These are phyloP conservation scores for Neonectria punicea DNA, from an alignment of 2,329 filamentous ascomycete genomes.

Conservation along the genomic window DNA sequence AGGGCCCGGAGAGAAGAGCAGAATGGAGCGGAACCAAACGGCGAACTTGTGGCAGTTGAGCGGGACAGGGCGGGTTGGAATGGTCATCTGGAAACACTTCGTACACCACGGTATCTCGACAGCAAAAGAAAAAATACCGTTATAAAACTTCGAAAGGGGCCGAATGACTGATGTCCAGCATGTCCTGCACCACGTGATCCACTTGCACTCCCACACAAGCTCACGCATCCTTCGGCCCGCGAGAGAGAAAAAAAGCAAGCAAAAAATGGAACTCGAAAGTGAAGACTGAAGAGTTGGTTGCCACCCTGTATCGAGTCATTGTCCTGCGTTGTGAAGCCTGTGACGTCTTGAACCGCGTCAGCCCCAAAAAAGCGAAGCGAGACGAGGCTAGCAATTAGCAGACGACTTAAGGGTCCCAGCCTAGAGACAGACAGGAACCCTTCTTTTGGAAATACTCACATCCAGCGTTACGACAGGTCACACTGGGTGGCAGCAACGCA, in stretches of 20 bases:
- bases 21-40: neutral
- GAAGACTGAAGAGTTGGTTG: no score
- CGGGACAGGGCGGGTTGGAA: neutral
- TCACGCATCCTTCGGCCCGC: neutral
- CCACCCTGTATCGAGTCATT: neutral
- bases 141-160: neutral
- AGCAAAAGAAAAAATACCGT: neutral
- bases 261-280: neutral
- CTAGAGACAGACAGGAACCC: neutral
- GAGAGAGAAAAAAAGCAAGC: neutral
- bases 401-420: neutral
- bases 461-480: neutral
- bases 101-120: neutral
- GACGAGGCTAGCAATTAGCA: no score
- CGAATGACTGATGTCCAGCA: neutral
- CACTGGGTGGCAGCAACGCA: neutral
- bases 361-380: neutral
- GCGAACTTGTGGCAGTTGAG: neutral
- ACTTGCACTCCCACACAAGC: conserved; percentile 9
- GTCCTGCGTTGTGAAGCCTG: no score
- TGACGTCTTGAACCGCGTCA: neutral
- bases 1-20: neutral
- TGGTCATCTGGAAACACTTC: neutral
- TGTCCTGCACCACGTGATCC: neutral
- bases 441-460: neutral